phyloP scores from a whole-genome alignment of 2,329 filamentous ascomycete species.

The Diaporthe humulicola region DNA sequence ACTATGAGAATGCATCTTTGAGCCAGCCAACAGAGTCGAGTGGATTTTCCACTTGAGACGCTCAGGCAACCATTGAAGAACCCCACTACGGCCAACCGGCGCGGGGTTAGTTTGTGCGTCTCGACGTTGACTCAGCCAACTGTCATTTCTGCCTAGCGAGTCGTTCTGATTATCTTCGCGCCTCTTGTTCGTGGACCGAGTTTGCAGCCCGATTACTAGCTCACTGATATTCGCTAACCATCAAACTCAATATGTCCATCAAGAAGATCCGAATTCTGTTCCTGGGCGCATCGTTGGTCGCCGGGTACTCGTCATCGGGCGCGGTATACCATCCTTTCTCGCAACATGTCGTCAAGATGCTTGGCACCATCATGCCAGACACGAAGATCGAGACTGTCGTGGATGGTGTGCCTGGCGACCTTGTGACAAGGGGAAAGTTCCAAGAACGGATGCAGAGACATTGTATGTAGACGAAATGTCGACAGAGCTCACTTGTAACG shows the following conservation, averaged over 20 bases:
- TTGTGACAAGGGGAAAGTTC: slow-evolving; percentile 44
- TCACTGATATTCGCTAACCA: neutral
- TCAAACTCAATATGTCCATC: neutral
- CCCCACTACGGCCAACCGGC: slow-evolving; percentile 11
- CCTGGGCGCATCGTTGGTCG: slow-evolving; percentile 34
- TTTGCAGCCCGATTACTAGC: neutral
- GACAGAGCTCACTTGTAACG: neutral
- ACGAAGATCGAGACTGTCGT: slow-evolving; percentile 32
- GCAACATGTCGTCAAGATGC: slow-evolving; percentile 32
- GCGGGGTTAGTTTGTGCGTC: neutral
- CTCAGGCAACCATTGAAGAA: neutral
- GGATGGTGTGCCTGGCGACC: slow-evolving; percentile 47
- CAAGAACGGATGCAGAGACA: slow-evolving; percentile 43
- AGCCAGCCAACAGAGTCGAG: neutral
- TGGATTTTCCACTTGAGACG: neutral
- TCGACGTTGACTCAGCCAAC: slow-evolving; percentile 20
- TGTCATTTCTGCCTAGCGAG: slow-evolving; percentile 10
- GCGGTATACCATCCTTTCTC: slow-evolving; percentile 33
- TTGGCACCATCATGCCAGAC: slow-evolving; percentile 25
- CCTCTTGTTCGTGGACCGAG: neutral
- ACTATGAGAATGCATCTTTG: neutral
- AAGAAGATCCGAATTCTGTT: slow-evolving; percentile 34
- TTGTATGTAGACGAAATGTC: slow-evolving; percentile 41
- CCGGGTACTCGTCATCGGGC: slow-evolving; percentile 32
- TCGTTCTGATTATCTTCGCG: neutral